Base-by-base conservation (phyloP, 257 asterid species). In the Rauvolfia tetraphylla region DNA sequence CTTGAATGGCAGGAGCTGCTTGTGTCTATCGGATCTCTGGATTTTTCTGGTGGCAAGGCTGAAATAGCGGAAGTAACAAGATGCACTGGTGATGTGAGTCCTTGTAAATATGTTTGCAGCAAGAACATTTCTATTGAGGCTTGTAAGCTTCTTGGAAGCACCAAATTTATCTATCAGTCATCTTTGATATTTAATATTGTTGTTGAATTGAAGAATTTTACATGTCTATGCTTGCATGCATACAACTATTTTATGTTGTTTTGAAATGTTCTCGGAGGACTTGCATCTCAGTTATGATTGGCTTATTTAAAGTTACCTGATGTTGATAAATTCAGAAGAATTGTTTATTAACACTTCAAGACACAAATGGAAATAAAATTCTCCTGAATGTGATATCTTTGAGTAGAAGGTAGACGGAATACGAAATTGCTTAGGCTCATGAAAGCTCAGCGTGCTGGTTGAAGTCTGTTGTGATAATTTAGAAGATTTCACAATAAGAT, bases 81-180 rank as follows among this genome's bases (percentile, higher is more conserved):
- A 80, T 91, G 98, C 84, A 76, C 86, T 13, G 99, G 99, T 61
- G 99, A 95, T 87, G 98, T 95, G 82, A 90, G 99, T 90, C 72
- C 76, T 77, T 58, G 44, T 59, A 41, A 51, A 33, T 48, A 44
- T 54, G 25, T 23, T 61, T 54, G 44, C 63, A 65, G 36, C 62
- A 58, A 22, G 48, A 74, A 71, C 20, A 73, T 81, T 27, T 68
- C 29, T 41, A 41, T 73, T 56, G 29, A 15, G n/a, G 48, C 48
- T 81, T 29, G 27, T 72, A 31, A 61, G 73, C 74, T 73, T 39
- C 46, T 68, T 72, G 38, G 34, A 38, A 54, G 46, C 18, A 14
- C 59, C 59, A 74, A 23, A 5, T 23, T 38, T 27, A 41, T 41
- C 44, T 27, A 22, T 42, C 39, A 63, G 44, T 34, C 3, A 18